Percentiles rank a stretch among this genome's conserved stretches.
These are phyloP conservation scores for Nidularia pulvinata DNA, from an alignment of 768 basidiomycete species.

Conservation along the genomic window DNA sequence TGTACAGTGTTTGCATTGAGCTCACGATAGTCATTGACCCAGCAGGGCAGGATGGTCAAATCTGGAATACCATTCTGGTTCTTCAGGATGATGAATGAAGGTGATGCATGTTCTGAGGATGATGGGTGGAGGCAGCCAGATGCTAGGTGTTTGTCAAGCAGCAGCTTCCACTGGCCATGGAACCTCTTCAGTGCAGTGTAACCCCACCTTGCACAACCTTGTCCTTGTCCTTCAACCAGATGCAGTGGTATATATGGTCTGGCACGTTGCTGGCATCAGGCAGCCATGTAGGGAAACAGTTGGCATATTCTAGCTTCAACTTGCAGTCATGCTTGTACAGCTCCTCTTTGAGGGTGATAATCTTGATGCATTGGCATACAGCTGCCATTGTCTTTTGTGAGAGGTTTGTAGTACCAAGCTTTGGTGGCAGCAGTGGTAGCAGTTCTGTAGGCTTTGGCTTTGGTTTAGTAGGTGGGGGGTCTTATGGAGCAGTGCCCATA, in stretches of 20 bases:
- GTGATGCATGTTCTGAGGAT: constrained; percentile 21
- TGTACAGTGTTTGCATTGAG: constrained; percentile 26
- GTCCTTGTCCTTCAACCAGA: constrained; percentile 21
- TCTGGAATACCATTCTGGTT: constrained; percentile 8
- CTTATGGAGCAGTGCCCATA: no score
- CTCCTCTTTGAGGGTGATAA: no score
- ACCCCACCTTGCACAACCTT: constrained; percentile 11
- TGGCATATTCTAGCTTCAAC: constrained; percentile 5
- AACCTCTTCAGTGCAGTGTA: constrained; percentile 33
- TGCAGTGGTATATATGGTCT: constrained; percentile 9
- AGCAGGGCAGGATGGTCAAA: constrained; percentile 18
- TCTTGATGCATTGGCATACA: no score
- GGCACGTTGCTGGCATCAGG: constrained; percentile 23
- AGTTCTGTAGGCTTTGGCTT: no score
- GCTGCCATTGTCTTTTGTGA: no score
- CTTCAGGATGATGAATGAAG: constrained; percentile 36
- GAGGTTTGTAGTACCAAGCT: no score
- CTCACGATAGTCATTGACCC: constrained; percentile 30
- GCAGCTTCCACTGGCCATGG: constrained; percentile 21
- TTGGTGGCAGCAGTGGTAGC: no score
- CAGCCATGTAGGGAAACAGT: constrained; percentile 19
- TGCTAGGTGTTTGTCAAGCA: constrained; percentile 28
- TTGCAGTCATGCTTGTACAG: no score
- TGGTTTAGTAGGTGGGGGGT: no score
- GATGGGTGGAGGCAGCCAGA: constrained; percentile 26